These are phyloP conservation scores for Magnusiomyces paraingens DNA, from an alignment of 1,139 yeast genomes.

Conservation along the genomic window DNA sequence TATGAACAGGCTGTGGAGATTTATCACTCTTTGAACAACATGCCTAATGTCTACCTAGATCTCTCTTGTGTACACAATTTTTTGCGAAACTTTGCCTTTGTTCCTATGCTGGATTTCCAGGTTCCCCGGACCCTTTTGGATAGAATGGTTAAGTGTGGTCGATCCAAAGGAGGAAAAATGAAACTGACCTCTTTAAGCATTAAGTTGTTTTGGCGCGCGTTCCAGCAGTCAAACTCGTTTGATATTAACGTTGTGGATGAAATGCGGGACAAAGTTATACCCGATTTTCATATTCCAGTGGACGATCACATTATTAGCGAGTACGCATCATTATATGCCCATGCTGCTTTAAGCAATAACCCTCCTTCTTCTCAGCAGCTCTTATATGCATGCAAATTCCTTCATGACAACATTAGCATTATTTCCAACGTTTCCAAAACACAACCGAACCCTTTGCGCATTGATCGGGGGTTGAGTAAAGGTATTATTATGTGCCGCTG, in stretches of 20 bases:
- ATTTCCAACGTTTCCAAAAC: slow-evolving; percentile 7
- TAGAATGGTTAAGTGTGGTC: slow-evolving; percentile 5
- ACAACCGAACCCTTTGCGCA: slow-evolving; percentile 5
- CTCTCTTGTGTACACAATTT: slow-evolving; percentile 11
- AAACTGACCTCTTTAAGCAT: slow-evolving; percentile 9
- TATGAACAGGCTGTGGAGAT: slow-evolving; percentile 1
- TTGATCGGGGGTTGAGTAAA: slow-evolving; percentile 5
- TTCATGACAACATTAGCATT: slow-evolving; percentile 2
- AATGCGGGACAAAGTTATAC: slow-evolving; percentile 5
- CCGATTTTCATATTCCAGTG: slow-evolving; percentile 8
- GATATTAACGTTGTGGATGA: slow-evolving; percentile 10
- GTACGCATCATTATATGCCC: slow-evolving; percentile 10
- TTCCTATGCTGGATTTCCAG: background rate
- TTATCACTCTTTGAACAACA: slow-evolving; percentile 2
- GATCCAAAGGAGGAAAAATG: slow-evolving; percentile 7
- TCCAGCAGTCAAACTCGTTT: background rate
- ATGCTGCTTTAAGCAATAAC: background rate
- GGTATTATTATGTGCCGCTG: slow-evolving; percentile 7
- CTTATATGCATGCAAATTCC: slow-evolving; percentile 7
- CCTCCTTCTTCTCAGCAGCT: background rate
- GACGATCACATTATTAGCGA: slow-evolving; percentile 10
- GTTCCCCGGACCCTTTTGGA: slow-evolving; percentile 7
- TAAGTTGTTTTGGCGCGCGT: slow-evolving; percentile 8
- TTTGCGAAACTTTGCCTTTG: slow-evolving; percentile 6
- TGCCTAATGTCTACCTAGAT: slow-evolving; percentile 10